These are phyloP conservation scores for Homolaphlyctis polyrhiza DNA, from an alignment of 371 early-diverging fungal species.

Conservation along the genomic window DNA sequence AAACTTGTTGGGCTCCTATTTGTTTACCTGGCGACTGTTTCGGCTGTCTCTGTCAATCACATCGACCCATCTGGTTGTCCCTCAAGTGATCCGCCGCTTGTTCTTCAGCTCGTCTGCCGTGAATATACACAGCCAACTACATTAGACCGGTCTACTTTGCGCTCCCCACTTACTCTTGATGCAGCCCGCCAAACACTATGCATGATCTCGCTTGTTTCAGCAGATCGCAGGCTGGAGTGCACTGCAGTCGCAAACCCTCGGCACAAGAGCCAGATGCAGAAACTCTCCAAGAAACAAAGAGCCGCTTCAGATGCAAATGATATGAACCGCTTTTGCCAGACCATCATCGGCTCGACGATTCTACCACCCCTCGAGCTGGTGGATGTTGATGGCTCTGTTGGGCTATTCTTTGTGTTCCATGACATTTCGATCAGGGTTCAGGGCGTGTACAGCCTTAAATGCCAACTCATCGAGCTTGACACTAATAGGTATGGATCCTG, in stretches of 20 bases:
- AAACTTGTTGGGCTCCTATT: no score
- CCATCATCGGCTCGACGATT: constrained; percentile 59
- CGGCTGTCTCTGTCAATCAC: background rate
- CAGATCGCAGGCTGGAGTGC: constrained; percentile 18
- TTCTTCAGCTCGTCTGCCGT: constrained; percentile 25
- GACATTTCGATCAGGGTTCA: constrained; percentile 65
- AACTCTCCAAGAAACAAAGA: background rate
- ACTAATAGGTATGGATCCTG: background rate
- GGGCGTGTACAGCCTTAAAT: constrained; percentile 59
- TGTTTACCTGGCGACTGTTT: no score
- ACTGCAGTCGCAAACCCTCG: constrained; percentile 20
- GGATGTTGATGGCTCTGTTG: constrained; percentile 56
- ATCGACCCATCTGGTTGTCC: background rate
- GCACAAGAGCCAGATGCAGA: background rate
- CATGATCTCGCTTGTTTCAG: constrained; percentile 57
- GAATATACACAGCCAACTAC: no score
- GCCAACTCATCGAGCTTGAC: constrained; percentile 38
- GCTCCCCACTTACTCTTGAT: no score
- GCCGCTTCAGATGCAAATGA: no score
- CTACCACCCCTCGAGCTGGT: constrained; percentile 61
- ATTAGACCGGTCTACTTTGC: no score
- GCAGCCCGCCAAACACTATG: no score
- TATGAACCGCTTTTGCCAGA: constrained; percentile 12
- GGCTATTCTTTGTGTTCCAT: constrained; percentile 71
- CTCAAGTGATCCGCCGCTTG: constrained; percentile 27